phyloP scores from a whole-genome alignment of 106 monocot genomes.

The Apostasia shenzhenica region DNA sequence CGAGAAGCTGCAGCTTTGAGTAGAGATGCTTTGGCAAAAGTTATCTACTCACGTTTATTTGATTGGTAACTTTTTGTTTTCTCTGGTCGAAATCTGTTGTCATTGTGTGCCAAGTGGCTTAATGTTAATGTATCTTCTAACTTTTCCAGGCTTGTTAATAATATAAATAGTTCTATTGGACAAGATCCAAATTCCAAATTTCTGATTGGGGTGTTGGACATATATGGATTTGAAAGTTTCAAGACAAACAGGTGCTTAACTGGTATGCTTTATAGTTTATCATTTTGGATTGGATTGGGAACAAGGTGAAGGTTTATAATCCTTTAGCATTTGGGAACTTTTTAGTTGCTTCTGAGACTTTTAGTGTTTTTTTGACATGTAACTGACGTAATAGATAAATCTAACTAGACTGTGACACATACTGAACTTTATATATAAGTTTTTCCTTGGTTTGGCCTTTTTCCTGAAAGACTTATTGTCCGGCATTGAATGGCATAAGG shows the following conservation, averaged over 20 bases:
- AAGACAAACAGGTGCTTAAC: slow-evolving; percentile 79
- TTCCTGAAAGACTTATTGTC: not conserved
- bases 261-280: slow-evolving; percentile 39
- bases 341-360: too few relatives aligned
- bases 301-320: too few relatives aligned
- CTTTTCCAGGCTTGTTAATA: slow-evolving; percentile 47
- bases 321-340: too few relatives aligned
- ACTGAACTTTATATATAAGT: too few relatives aligned
- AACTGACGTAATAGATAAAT: too few relatives aligned
- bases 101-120: not conserved
- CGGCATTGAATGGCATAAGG: not conserved
- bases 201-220: slow-evolving; percentile 51
- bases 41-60: slow-evolving; percentile 51
- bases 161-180: slow-evolving; percentile 50
- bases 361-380: too few relatives aligned
- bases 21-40: slow-evolving; percentile 55
- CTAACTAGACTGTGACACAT: too few relatives aligned
- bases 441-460: too few relatives aligned
- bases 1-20: slow-evolving; percentile 35
- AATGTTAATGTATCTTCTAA: not conserved
- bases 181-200: slow-evolving; percentile 46
- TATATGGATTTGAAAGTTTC: slow-evolving; percentile 70
- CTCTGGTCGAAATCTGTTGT: slow-evolving; percentile 3
- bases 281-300: too few relatives aligned
- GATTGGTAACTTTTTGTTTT: slow-evolving; percentile 33